phyloP scores from a whole-genome alignment of 2,329 filamentous ascomycete species.

The Paecilomyces sp. region DNA sequence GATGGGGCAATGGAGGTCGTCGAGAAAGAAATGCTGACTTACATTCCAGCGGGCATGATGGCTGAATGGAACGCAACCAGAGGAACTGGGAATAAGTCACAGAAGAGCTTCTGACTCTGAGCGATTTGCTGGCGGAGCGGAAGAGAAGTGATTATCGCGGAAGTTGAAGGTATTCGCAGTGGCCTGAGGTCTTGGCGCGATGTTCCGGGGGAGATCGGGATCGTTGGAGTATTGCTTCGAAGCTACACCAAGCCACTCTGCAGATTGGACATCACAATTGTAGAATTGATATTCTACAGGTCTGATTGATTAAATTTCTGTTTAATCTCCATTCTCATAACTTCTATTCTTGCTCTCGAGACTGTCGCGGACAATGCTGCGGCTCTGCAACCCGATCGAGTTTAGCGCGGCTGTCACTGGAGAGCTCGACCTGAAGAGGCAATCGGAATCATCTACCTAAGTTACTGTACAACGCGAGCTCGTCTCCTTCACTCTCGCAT shows the following conservation, averaged over 20 bases:
- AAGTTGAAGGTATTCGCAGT: background rate
- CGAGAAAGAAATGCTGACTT: conserved; percentile 2
- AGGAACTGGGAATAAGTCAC: background rate
- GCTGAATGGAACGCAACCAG: background rate
- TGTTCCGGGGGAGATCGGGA: background rate
- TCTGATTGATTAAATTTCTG: background rate
- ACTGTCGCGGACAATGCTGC: background rate
- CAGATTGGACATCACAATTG: background rate
- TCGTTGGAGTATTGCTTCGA: background rate
- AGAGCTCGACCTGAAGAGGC: background rate
- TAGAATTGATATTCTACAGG: background rate
- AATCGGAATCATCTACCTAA: background rate
- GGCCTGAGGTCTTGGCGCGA: background rate
- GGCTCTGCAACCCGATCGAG: background rate
- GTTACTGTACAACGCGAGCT: background rate
- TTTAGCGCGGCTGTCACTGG: background rate
- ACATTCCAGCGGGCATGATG: conserved; percentile 17
- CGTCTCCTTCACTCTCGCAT: background rate
- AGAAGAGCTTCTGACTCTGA: background rate
- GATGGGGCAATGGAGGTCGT: background rate
- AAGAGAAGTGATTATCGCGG: background rate
- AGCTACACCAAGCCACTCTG: background rate
- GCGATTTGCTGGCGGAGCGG: background rate
- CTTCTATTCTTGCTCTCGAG: background rate
- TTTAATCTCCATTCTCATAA: background rate